Percentiles rank a stretch among this genome's conserved stretches.
Evolutionary conservation across 768 basidiomycete genomes (phyloP).

Genomic region (Auriscalpium vulgare): DNA sequence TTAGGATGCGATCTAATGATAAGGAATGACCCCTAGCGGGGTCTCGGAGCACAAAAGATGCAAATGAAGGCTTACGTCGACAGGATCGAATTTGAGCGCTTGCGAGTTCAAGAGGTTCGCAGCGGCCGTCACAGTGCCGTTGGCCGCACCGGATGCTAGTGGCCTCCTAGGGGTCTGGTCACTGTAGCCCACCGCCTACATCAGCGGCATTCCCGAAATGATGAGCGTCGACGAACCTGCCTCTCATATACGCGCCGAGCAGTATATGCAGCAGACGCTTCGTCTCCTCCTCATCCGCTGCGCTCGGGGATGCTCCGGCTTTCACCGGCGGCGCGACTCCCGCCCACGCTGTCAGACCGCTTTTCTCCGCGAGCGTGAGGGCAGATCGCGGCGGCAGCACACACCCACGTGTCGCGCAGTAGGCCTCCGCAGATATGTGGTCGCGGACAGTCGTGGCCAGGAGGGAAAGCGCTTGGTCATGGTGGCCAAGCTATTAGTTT

Average conservation of each 20-base stretch:
- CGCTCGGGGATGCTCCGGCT: conserved; percentile 22
- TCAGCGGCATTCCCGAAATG: background rate
- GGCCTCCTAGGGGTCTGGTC: background rate
- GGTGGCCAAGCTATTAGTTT: conserved; percentile 39
- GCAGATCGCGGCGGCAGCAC: conserved; percentile 59
- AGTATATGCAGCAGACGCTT: conserved; percentile 59
- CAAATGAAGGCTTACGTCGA: conserved; percentile 50
- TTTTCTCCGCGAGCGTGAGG: conserved; percentile 39
- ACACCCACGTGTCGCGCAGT: conserved; percentile 75
- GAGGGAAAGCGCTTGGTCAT: conserved; percentile 53
- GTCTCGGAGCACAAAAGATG: background rate
- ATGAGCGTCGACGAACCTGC: conserved; percentile 40
- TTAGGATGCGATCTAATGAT: too few species aligned
- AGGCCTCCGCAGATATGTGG: conserved; percentile 71
- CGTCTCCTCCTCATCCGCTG: conserved; percentile 42
- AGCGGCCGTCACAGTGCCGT: conserved; percentile 38
- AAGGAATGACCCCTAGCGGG: too few species aligned
- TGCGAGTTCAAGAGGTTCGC: conserved; percentile 70
- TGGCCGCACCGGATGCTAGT: too few species aligned
- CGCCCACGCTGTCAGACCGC: conserved; percentile 38
- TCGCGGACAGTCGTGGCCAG: conserved; percentile 71
- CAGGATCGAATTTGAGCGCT: conserved; percentile 65
- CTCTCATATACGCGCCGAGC: conserved; percentile 75
- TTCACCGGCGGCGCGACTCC: conserved; percentile 37
- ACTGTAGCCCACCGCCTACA: background rate